These are phyloP conservation scores for Fusarium tricinctum DNA, from an alignment of 2,329 filamentous ascomycete species.

Conservation along the genomic window DNA sequence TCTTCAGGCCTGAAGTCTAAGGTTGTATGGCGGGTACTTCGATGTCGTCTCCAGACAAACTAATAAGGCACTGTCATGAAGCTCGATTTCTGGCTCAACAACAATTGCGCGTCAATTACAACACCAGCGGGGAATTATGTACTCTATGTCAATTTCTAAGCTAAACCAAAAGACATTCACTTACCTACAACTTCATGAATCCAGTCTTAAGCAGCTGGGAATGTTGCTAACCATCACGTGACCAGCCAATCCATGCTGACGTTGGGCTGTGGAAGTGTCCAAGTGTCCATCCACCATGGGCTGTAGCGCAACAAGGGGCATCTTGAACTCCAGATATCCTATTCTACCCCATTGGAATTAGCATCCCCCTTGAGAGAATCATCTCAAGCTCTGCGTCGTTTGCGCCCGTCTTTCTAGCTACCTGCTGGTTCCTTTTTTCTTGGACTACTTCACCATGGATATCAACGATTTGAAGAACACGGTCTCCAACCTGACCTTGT, in stretches of 20 bases:
- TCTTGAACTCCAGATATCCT: constrained; percentile 32
- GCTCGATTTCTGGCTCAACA: background rate
- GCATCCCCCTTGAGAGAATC: constrained; percentile 16
- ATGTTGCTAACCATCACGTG: constrained; percentile 19
- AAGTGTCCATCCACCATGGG: constrained; percentile 51
- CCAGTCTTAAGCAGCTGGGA: background rate
- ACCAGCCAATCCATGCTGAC: constrained; percentile 39
- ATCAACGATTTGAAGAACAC: constrained; percentile 86
- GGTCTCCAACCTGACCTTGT: constrained; percentile 92
- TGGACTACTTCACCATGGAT: constrained; percentile 74
- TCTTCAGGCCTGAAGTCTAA: constrained; percentile 55
- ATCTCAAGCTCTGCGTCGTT: constrained; percentile 28
- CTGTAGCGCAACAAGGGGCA: constrained; percentile 47
- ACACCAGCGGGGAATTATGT: background rate
- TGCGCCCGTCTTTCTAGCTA: background rate
- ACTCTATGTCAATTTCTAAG: background rate
- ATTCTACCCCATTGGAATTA: constrained; percentile 30
- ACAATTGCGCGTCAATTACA: background rate
- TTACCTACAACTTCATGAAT: background rate
- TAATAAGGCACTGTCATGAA: constrained; percentile 1
- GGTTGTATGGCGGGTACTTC: constrained; percentile 44
- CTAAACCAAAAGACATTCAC: background rate
- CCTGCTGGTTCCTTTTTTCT: constrained; percentile 30
- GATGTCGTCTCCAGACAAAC: background rate
- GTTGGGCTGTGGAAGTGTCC: constrained; percentile 46